Base-by-base conservation (phyloP, 202 grass and related monocot species). In the Schoenoplectus tabernaemontani region DNA sequence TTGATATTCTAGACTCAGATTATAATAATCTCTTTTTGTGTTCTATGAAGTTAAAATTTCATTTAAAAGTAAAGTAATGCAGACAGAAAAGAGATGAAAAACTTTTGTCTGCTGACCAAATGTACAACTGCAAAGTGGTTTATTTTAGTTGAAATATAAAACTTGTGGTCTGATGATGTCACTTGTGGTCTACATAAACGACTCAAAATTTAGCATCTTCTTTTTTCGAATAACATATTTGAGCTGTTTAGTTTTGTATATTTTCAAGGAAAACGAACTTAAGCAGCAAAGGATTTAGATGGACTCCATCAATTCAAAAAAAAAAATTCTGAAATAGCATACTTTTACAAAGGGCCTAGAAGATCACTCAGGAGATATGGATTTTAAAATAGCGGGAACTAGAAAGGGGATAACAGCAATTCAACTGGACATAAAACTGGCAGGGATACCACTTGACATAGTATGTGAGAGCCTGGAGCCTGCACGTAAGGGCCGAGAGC, bases 331-430 rank as follows among this genome's bases (percentile, higher is more conserved):
- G 58, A 76, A 37, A 41, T 30, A 33, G 85, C 44, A 36, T 20
- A 6, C 76, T 70, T 53, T 53, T 85, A 85, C 72, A 43, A 81
- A 98, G 96, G 96, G 96, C 56, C 89, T 98, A 82, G 96, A 98
- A 81, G 96, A 98, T 88, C 96, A 98, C 64, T 73, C 92, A 20
- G 96, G 96, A 65, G 96, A 98, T 39, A 98, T 98, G 96, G 96
- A 98, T 78, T 98, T 98, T 81, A 98, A 98, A 90, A 98, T 98
- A 87, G 89, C 96, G 16, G 96, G 96, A 85, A 98, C 96, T 65
- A 92, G 91, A 63, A 91, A 82, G 81, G 96, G 96, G 71, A 89
- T 98, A 82, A 98, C 96, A 67, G 96, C 96, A 83, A 92, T 95
- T 81, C 96, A 98, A 81, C 64, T 98, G 76, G 96, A 98, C 86